Conservation (phyloP, 805 yeast species). For the Pichia deserticola region DNA sequence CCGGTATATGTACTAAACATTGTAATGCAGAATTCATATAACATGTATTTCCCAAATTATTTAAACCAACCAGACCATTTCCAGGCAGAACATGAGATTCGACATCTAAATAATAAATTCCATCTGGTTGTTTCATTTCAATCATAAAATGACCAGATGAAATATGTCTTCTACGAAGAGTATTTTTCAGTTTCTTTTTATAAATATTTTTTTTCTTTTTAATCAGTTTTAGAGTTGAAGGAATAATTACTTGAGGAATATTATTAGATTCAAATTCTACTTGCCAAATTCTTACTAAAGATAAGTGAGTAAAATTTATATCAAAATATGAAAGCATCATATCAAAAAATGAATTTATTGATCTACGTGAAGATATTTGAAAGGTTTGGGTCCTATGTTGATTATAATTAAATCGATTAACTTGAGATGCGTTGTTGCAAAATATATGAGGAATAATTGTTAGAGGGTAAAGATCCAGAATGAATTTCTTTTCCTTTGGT, state of each 20-base stretch:
- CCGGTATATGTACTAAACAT: slow-evolving; percentile 81
- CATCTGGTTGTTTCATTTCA: slow-evolving; percentile 23
- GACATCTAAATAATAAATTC: slow-evolving; percentile 20
- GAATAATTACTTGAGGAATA: slow-evolving; percentile 15
- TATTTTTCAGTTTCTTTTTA: slow-evolving; percentile 13
- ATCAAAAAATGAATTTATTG: slow-evolving; percentile 21
- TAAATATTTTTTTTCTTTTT: slow-evolving; percentile 15
- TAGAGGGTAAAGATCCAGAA: slow-evolving; percentile 21
- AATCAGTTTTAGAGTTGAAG: slow-evolving; percentile 13
- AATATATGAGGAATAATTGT: slow-evolving; percentile 24
- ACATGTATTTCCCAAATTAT: slow-evolving; percentile 83
- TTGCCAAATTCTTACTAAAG: slow-evolving; percentile 19
- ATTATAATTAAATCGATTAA: slow-evolving; percentile 25
- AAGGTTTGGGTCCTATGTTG: slow-evolving; percentile 27
- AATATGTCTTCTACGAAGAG: slow-evolving; percentile 6
- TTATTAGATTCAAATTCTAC: slow-evolving; percentile 11
- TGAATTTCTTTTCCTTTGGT: slow-evolving; percentile 18
- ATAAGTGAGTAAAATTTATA: slow-evolving; percentile 3
- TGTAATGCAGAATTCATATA: slow-evolving; percentile 94
- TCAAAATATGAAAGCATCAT: slow-evolving; percentile 13
- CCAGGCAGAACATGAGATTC: slow-evolving; percentile 17
- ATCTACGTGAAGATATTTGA: slow-evolving; percentile 30
- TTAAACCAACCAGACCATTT: slow-evolving; percentile 52
- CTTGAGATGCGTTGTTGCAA: slow-evolving; percentile 13
- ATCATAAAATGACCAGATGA: slow-evolving; percentile 17